Evolutionary conservation across 2,329 filamentous ascomycete genomes (phyloP), one percentile per base, ranked within the genome.

Genomic region (Aspergillus luchuensis): DNA sequence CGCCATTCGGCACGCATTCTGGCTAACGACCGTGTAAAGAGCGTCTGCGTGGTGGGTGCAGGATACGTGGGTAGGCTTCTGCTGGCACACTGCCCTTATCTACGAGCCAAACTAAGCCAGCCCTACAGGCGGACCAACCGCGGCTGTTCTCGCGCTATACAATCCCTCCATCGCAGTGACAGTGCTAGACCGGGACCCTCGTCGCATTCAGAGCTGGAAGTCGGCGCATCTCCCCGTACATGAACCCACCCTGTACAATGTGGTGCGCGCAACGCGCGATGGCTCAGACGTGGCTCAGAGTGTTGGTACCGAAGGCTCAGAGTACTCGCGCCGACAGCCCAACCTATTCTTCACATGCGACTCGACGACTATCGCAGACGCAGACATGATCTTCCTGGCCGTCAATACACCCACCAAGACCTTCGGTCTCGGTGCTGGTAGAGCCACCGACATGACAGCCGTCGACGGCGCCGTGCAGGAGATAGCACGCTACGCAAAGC

Each of bases 381-480:
- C 91, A 11, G 89, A 93, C 70, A 77, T 93, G 48, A 84, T 94
- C 59, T 85, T 94, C 61, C 84, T 93, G 58, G 86, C 89, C 13
- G 91, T 94, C 67, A 91, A 92, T 74, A 93, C 91, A 0, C 90
- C 90, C 2, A 92, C 90, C 47, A 93, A 92, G 78, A 84, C 80
- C 38, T 84, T 83, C 51, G 90, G 90, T 57, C 78, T 86, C 21
- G 91, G 90, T 51, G 87, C 87, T 5, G 90, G 89, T 10, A 84
- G 82, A 65, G 90, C 90, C 0, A 89, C 89, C 15, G 89, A 93
- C 67, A 85, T 93, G 79, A 86, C 85, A 1, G 86, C 87, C 10
- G 85, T 93, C 25, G 90, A 93, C 73, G 85, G 85, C 17, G 90
- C 89, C 5, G 87, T 86, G 1, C 82, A 84, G 54, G 85, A 86